Conservation (phyloP, 164 flowering plant genomes). For the Aristolochia californica region DNA sequence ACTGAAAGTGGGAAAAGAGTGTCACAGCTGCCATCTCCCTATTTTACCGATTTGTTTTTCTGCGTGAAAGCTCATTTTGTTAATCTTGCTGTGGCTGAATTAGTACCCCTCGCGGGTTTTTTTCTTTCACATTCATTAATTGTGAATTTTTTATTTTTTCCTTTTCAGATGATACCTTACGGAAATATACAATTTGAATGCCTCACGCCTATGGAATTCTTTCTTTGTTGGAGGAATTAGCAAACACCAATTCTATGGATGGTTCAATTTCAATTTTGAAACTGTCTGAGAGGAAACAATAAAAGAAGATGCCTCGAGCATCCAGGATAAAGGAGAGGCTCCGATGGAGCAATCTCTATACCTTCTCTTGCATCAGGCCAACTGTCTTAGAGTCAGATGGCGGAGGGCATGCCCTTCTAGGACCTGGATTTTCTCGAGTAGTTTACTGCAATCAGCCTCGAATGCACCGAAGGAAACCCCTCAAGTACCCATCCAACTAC, state of each 20-base stretch:
- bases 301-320: constrained; percentile 13
- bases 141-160: too few species aligned
- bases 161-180: background rate
- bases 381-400: constrained; percentile 18
- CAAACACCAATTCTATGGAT: background rate
- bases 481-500: constrained; percentile 24
- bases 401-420: constrained; percentile 11
- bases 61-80: too few species aligned
- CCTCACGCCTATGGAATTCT: background rate
- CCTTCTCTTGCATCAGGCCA: constrained; percentile 33
- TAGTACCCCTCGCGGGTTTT: too few species aligned
- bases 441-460: constrained; percentile 32
- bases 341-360: constrained; percentile 35
- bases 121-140: too few species aligned
- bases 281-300: constrained; percentile 8
- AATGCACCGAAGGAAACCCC: constrained; percentile 24
- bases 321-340: constrained; percentile 29
- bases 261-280: background rate
- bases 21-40: too few species aligned
- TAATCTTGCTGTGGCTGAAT: too few species aligned
- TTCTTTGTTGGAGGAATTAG: constrained; percentile 6
- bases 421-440: constrained; percentile 30
- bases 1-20: too few species aligned
- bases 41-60: too few species aligned
- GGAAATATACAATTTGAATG: background rate